Percentiles rank a stretch among this genome's conserved stretches.
phyloP scores from a whole-genome alignment of 768 basidiomycete genomes.

The Podaxis carcinomalis region DNA sequence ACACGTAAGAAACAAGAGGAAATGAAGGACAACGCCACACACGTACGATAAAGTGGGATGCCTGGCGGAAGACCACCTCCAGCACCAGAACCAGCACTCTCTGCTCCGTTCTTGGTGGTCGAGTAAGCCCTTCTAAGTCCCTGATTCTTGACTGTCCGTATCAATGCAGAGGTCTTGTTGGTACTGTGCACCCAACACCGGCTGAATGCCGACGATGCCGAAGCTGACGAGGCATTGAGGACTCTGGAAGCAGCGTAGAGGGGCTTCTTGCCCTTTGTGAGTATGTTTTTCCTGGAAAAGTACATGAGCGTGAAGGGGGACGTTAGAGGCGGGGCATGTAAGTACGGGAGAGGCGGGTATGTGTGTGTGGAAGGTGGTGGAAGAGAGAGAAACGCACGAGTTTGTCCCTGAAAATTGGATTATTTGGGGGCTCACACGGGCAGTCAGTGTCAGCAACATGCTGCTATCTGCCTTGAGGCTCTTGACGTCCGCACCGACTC shows the following conservation, averaged over 20 bases:
- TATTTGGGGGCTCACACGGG: background rate
- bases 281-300: slow-evolving; percentile 47
- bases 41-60: slow-evolving; percentile 52
- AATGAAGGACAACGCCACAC: slow-evolving; percentile 2
- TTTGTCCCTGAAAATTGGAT: background rate
- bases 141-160: slow-evolving; percentile 39
- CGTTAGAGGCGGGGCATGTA: background rate
- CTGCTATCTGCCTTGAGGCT: background rate
- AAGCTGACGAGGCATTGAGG: slow-evolving; percentile 43
- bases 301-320: slow-evolving; percentile 29
- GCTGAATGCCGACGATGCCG: slow-evolving; percentile 44
- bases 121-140: slow-evolving; percentile 36
- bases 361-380: background rate
- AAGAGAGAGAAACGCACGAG: background rate
- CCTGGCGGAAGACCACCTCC: slow-evolving; percentile 19
- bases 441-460: background rate
- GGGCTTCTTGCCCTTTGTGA: slow-evolving; percentile 50
- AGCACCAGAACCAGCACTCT: slow-evolving; percentile 17
- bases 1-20: slow-evolving; percentile 1
- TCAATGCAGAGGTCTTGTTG: slow-evolving; percentile 46
- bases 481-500: background rate
- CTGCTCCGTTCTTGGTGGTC: slow-evolving; percentile 24
- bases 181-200: slow-evolving; percentile 51
- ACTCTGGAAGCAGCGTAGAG: slow-evolving; percentile 55
- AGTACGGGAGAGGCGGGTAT: too few species aligned